Evolutionary conservation across 257 asterid species (phyloP).

Genomic region (Solanum megistacrolobum): DNA sequence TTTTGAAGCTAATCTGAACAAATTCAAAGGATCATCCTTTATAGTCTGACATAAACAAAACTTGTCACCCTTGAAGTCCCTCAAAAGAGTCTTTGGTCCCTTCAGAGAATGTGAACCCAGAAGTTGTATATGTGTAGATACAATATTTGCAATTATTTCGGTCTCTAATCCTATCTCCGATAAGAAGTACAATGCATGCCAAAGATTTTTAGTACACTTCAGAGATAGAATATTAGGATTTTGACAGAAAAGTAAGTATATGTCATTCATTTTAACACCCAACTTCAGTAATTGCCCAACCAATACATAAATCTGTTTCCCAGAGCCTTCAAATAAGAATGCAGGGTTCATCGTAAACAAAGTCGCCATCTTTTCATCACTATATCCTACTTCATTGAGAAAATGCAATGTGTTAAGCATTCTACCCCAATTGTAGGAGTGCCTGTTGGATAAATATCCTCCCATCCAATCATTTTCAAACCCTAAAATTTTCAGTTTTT

Average conservation of each 20-base stretch:
- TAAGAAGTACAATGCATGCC: conserved; percentile 57
- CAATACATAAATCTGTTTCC: conserved; percentile 49
- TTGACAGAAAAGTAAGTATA: conserved; percentile 31
- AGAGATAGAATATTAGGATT: conserved; percentile 48
- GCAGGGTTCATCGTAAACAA: conserved; percentile 45
- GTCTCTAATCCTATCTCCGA: conserved; percentile 49
- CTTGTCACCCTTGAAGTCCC: conserved; percentile 40
- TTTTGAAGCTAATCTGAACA: conserved; percentile 53
- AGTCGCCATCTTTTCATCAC: conserved; percentile 27
- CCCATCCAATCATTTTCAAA: conserved; percentile 56
- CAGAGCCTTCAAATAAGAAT: conserved; percentile 63
- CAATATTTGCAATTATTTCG: conserved; percentile 33
- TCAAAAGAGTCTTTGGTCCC: conserved; percentile 59
- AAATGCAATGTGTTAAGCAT: conserved; percentile 42
- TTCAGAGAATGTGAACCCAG: conserved; percentile 46
- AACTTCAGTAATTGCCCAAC: conserved; percentile 62
- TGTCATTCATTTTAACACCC: conserved; percentile 45
- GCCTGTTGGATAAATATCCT: conserved; percentile 41
- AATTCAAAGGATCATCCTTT: conserved; percentile 37
- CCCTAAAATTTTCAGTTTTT: conserved; percentile 38
- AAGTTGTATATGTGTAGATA: conserved; percentile 34
- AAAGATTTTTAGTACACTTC: conserved; percentile 47
- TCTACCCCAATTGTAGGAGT: conserved; percentile 51
- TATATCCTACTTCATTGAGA: conserved; percentile 59
- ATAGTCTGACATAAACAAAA: conserved; percentile 35